phyloP scores from a whole-genome alignment of 495 filamentous ascomycete species.

The Aspergillus sparsus region DNA sequence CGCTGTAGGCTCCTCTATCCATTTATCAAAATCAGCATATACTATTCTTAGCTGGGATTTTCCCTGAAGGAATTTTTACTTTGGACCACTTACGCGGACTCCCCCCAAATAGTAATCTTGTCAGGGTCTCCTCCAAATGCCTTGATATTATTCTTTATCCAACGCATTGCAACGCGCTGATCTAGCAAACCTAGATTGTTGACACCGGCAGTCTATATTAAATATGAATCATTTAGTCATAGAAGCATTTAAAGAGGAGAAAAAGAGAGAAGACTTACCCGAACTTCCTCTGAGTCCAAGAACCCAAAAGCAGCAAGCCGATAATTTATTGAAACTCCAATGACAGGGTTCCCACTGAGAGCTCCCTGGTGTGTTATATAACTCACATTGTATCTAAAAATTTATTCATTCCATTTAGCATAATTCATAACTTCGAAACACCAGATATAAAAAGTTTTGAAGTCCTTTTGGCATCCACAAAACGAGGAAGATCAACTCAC shows the following conservation, averaged over 20 bases:
- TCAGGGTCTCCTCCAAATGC: conserved; percentile 57
- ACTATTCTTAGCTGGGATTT: not conserved
- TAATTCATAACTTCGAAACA: not conserved
- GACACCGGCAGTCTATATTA: conserved; percentile 39
- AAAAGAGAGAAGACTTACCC: conserved; percentile 30
- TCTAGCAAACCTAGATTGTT: conserved; percentile 55
- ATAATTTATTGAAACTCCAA: conserved; percentile 76
- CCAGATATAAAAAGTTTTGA: too few species aligned
- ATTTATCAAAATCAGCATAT: not conserved
- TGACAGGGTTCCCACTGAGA: conserved; percentile 56
- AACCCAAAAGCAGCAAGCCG: conserved; percentile 73
- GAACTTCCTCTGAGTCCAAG: conserved; percentile 53
- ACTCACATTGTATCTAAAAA: conserved; percentile 38
- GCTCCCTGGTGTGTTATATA: conserved; percentile 39
- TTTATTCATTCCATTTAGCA: not conserved
- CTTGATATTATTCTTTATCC: conserved; percentile 54
- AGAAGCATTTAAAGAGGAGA: not conserved
- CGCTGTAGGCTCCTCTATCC: conserved; percentile 40
- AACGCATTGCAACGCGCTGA: conserved; percentile 50
- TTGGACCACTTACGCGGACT: conserved; percentile 55
- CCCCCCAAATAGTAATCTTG: conserved; percentile 70
- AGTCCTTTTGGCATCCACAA: too few species aligned
- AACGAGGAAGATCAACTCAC: conserved; percentile 17
- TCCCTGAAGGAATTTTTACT: not conserved
- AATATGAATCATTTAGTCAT: not conserved